phyloP scores from a whole-genome alignment of 2,329 filamentous ascomycete species.

The Fusarium sp. region DNA sequence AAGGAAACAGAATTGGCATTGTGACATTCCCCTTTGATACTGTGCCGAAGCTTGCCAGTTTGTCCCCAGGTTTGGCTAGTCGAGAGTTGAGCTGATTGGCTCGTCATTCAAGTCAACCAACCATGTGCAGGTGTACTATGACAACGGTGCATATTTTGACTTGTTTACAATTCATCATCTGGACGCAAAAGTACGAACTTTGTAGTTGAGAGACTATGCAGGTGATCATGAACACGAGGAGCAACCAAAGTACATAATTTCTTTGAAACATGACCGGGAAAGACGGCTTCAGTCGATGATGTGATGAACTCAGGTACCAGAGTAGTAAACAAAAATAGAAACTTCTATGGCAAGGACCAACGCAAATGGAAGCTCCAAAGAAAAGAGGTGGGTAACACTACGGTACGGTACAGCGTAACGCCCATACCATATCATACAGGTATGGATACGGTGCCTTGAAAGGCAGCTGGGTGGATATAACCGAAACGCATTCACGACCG shows the following conservation, averaged over 20 bases:
- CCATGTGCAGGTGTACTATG: slow-evolving; percentile 27
- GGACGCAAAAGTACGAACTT: not conserved
- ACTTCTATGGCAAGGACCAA: slow-evolving; percentile 29
- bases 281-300: slow-evolving; percentile 16
- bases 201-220: slow-evolving; percentile 5
- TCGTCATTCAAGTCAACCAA: slow-evolving; percentile 23
- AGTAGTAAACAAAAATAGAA: slow-evolving; percentile 39
- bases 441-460: slow-evolving; percentile 34
- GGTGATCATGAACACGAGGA: not conserved
- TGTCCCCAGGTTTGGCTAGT: slow-evolving; percentile 31
- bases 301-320: not conserved
- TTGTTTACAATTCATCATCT: not conserved
- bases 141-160: slow-evolving; percentile 35
- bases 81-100: slow-evolving; percentile 33
- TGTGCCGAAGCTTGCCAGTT: slow-evolving; percentile 43
- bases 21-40: slow-evolving; percentile 16
- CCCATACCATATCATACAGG: too few relatives aligned
- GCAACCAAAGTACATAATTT: slow-evolving; percentile 11
- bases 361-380: slow-evolving; percentile 19
- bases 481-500: slow-evolving; percentile 2
- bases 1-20: slow-evolving; percentile 18
- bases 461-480: slow-evolving; percentile 34
- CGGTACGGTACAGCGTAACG: not conserved
- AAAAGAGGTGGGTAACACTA: slow-evolving; percentile 32
- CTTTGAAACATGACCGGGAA: slow-evolving; percentile 17